Evolutionary conservation across 345 rosid genomes (phyloP).

Genomic region (Aethionema arabicum): DNA sequence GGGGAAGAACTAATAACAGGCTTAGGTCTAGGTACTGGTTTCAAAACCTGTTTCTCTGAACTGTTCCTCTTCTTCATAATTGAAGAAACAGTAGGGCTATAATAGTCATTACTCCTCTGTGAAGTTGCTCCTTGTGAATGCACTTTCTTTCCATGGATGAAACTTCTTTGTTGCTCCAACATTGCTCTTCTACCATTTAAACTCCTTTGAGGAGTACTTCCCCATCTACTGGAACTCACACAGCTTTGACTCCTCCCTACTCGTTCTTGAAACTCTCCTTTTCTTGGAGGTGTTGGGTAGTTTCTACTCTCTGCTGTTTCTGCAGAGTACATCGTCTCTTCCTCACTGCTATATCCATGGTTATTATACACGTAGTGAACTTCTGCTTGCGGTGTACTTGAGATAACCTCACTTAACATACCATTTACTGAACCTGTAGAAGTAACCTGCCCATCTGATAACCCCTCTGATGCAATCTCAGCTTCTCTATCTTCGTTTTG

Average conservation of each 20-base stretch:
- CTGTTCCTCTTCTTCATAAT: slow-evolving; percentile 70
- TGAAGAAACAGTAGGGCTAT: slow-evolving; percentile 85
- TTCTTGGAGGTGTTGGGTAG: slow-evolving; percentile 70
- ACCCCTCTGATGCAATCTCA: slow-evolving; percentile 26
- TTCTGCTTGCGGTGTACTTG: slow-evolving; percentile 35
- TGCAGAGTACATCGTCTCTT: slow-evolving; percentile 96
- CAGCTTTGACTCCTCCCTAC: slow-evolving; percentile 94
- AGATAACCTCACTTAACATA: slow-evolving; percentile 54
- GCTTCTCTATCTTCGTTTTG: slow-evolving; percentile 8
- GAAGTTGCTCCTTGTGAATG: slow-evolving; percentile 76
- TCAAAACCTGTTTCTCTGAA: slow-evolving; percentile 43
- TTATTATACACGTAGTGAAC: slow-evolving; percentile 32
- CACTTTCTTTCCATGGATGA: slow-evolving; percentile 67
- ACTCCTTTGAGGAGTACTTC: slow-evolving; percentile 48
- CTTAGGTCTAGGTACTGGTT: slow-evolving; percentile 41
- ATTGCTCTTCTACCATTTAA: slow-evolving; percentile 47
- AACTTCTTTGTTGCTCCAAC: slow-evolving; percentile 75
- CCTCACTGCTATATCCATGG: slow-evolving; percentile 53
- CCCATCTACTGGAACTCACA: slow-evolving; percentile 78
- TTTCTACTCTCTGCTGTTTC: slow-evolving; percentile 98
- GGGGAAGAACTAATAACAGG: slow-evolving; percentile 70
- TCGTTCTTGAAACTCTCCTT: slow-evolving; percentile 54
- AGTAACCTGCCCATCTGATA: slow-evolving; percentile 50
- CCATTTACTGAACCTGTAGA: slow-evolving; percentile 71
- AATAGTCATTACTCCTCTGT: slow-evolving; percentile 93